phyloP scores from a whole-genome alignment of 23 red algal species.

The Pyropia haitanensis region DNA sequence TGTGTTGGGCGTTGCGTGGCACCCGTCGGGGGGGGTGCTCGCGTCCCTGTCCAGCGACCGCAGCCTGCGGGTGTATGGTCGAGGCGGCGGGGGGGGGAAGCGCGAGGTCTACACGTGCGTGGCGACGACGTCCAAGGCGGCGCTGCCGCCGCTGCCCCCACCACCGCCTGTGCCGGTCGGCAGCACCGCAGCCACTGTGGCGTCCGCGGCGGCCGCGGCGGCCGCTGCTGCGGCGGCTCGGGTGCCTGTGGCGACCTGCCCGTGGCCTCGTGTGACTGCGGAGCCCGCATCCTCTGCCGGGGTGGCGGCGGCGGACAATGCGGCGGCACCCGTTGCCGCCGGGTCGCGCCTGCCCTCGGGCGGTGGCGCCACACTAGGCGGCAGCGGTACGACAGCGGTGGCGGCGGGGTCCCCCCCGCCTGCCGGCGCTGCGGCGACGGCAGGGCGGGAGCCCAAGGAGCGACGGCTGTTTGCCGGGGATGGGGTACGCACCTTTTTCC shows the following conservation, averaged over 20 bases:
- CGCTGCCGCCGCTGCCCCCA: no score
- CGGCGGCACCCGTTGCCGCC: slow-evolving; percentile 28
- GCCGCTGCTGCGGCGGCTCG: no score
- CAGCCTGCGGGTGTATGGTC: slow-evolving; percentile 50
- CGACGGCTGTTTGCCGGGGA: slow-evolving; percentile 53
- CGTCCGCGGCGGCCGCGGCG: not conserved
- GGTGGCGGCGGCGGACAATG: no score
- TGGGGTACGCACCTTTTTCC: slow-evolving; percentile 52
- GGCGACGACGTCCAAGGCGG: no score
- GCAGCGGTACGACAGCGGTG: no score
- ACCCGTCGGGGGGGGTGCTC: slow-evolving; percentile 64
- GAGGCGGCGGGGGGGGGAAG: not conserved
- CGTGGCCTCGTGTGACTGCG: slow-evolving; percentile 5
- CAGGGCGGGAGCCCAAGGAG: slow-evolving; percentile 12
- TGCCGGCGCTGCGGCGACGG: no score
- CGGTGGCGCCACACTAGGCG: no score
- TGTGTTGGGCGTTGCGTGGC: slow-evolving; percentile 74
- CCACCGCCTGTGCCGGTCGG: no score
- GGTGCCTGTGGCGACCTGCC: not conserved
- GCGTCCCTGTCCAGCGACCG: slow-evolving; percentile 64
- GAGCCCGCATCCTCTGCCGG: no score
- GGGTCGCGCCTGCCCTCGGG: not conserved
- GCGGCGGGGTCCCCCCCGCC: no score
- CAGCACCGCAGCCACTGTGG: not conserved
- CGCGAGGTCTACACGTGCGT: no score